Conservation (phyloP, 805 yeast genomes). For the Maudiozyma bulderi region DNA sequence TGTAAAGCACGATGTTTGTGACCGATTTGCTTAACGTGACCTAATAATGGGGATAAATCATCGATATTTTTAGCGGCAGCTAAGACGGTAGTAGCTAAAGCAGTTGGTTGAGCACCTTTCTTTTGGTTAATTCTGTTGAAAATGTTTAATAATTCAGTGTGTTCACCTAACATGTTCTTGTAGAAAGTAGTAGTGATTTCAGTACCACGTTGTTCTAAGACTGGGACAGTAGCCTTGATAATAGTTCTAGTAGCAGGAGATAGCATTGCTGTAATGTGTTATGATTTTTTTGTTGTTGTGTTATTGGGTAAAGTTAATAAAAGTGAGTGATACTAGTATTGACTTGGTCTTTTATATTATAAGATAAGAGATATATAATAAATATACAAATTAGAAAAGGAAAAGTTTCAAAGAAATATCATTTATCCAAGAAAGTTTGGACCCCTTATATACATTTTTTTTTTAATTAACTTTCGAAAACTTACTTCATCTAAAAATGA, state of each 20-base stretch:
- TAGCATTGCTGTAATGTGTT: constrained; percentile 14
- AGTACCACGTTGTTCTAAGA: constrained; percentile 46
- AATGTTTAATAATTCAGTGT: constrained; percentile 48
- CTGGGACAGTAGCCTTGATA: constrained; percentile 45
- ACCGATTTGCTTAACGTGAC: constrained; percentile 49
- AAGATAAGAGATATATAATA: background rate
- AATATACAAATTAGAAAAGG: background rate
- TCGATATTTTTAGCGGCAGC: constrained; percentile 57
- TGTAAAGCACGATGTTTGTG: constrained; percentile 59
- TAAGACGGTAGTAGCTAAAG: constrained; percentile 52
- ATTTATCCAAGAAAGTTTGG: background rate
- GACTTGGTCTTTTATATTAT: background rate
- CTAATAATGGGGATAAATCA: constrained; percentile 42
- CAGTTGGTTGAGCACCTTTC: constrained; percentile 48
- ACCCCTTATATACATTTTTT: background rate
- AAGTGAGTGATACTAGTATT: background rate
- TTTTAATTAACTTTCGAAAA: too few species aligned
- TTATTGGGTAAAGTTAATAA: background rate
- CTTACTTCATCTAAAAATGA: too few species aligned
- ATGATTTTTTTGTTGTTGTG: background rate
- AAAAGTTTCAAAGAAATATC: background rate
- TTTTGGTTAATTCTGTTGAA: constrained; percentile 54
- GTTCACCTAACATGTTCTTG: constrained; percentile 40
- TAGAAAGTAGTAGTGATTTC: constrained; percentile 47
- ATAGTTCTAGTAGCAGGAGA: constrained; percentile 28